These are phyloP conservation scores for Starmerella sp. DNA, from an alignment of 805 yeast genomes.

Conservation along the genomic window DNA sequence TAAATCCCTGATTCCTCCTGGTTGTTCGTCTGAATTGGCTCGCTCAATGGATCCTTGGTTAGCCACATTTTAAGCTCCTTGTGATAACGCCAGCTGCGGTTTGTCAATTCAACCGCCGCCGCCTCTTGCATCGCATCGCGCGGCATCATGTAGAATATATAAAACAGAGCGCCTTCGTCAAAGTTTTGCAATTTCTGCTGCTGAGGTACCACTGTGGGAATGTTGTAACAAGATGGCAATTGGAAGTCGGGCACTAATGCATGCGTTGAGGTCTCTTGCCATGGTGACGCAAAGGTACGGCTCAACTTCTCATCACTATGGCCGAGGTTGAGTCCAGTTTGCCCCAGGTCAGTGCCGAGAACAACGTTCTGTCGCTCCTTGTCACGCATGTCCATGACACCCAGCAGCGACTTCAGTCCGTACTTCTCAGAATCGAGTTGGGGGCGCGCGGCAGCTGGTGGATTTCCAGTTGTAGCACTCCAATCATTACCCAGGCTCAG, in stretches of 20 bases:
- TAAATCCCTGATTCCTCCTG: slow-evolving; percentile 89
- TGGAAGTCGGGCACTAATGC: slow-evolving; percentile 78
- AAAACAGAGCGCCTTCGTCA: slow-evolving; percentile 86
- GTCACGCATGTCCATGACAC: slow-evolving; percentile 51
- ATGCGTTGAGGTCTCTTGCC: slow-evolving; percentile 85
- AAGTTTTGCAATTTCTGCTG: slow-evolving; percentile 40
- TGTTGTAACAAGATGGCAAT: slow-evolving; percentile 48
- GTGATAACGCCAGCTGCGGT: slow-evolving; percentile 94
- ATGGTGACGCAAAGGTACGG: slow-evolving; percentile 73
- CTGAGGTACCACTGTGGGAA: slow-evolving; percentile 35
- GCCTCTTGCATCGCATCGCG: slow-evolving; percentile 87
- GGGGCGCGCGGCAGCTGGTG: neutral
- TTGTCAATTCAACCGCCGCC: slow-evolving; percentile 81
- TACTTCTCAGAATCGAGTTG: slow-evolving; percentile 44
- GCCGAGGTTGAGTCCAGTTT: slow-evolving; percentile 50
- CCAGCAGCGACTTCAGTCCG: slow-evolving; percentile 55
- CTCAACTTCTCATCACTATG: slow-evolving; percentile 39
- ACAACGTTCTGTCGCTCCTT: slow-evolving; percentile 55
- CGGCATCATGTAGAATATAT: slow-evolving; percentile 87
- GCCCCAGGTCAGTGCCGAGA: slow-evolving; percentile 61
- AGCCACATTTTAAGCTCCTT: slow-evolving; percentile 93
- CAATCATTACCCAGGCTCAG: slow-evolving; percentile 1
- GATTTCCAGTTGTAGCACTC: neutral
- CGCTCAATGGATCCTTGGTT: slow-evolving; percentile 82
- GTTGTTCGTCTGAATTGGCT: slow-evolving; percentile 69